Base-by-base conservation (phyloP, 2,329 filamentous ascomycete species). In the Cladobotryum mycophilum region DNA sequence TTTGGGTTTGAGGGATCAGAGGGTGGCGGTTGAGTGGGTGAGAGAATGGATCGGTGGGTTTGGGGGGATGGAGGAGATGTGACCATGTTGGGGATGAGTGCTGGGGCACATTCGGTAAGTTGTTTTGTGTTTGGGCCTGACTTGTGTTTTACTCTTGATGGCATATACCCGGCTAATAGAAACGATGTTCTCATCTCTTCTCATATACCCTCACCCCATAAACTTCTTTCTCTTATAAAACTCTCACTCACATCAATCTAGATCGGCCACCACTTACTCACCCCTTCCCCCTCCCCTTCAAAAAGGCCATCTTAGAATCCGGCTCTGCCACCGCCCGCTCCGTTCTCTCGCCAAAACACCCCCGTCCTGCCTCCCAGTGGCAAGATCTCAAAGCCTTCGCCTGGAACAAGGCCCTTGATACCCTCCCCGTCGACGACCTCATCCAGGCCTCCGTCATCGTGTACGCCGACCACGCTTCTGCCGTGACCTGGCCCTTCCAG, bases 241-340 rank as follows among this genome's bases (percentile, higher is more conserved):
- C 25, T 25, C 20, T 37, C 12, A 48, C 40, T 48, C 5, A 44
- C 41, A 36, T 9, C 3, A 38, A n/a, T 41, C 40, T 53, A 84
- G 78, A 78, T 86, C 56, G 85, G 84, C 3, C 85, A 89, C 59
- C 84, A 87, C 56, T 66, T 88, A 14, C 78, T 86, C 54, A 69
- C 70, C 43, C 62, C 67, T 2, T 58, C 60, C 15, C 75, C 73
- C 0, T 70, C 18, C 72, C 72, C 53, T 79, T 82, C 57, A 67
- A 70, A 53, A 75, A 74, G 56, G 76, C 73, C 22, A 79, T 83
- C 48, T 68, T 82, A 35, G 79, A 82, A 59, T 82, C 78, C 4
- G 79, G 80, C 11, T 76, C 72, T 0, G 62, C 79, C n/a, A 78
- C 75, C 0, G 76, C 79, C 13, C 74, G 80, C 22, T 75, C 77